Evolutionary conservation across 768 basidiomycete species (phyloP).

Genomic region (Chalciporus sphaerocephalus): DNA sequence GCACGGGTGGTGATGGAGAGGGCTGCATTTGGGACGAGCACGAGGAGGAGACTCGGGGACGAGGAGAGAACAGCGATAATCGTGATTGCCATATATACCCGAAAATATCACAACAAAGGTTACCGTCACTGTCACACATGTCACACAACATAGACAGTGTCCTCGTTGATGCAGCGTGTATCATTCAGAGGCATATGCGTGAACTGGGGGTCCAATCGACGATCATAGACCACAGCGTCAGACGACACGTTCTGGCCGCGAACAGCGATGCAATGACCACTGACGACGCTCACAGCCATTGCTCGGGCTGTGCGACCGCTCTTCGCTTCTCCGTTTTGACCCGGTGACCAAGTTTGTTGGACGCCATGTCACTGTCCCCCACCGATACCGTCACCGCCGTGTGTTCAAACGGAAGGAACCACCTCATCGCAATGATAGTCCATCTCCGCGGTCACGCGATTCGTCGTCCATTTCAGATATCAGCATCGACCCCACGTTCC

Average conservation of each 20-base stretch:
- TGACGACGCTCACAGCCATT: neutral
- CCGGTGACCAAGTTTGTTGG: too few species aligned
- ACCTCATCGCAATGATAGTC: neutral
- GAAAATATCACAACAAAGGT: neutral
- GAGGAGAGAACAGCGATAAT: slow-evolving; percentile 28
- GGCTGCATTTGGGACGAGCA: slow-evolving; percentile 20
- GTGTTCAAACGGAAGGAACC: neutral
- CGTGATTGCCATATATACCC: slow-evolving; percentile 35
- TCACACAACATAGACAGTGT: neutral
- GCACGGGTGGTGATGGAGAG: slow-evolving; percentile 4
- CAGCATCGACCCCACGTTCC: neutral
- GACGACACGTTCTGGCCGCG: neutral
- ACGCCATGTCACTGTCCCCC: neutral
- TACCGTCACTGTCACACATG: slow-evolving; percentile 1
- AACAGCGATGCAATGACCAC: neutral
- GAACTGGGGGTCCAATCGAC: too few species aligned
- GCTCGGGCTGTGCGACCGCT: too few species aligned
- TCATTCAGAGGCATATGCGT: neutral
- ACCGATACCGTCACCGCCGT: neutral
- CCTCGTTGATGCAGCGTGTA: slow-evolving; percentile 6
- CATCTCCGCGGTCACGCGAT: slow-evolving; percentile 7
- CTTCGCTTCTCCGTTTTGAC: neutral
- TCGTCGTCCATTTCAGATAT: slow-evolving; percentile 8
- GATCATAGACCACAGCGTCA: too few species aligned
- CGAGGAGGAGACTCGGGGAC: slow-evolving; percentile 3